Evolutionary conservation across 2,329 filamentous ascomycete species (phyloP).

Genomic region (Apiospora aurea): DNA sequence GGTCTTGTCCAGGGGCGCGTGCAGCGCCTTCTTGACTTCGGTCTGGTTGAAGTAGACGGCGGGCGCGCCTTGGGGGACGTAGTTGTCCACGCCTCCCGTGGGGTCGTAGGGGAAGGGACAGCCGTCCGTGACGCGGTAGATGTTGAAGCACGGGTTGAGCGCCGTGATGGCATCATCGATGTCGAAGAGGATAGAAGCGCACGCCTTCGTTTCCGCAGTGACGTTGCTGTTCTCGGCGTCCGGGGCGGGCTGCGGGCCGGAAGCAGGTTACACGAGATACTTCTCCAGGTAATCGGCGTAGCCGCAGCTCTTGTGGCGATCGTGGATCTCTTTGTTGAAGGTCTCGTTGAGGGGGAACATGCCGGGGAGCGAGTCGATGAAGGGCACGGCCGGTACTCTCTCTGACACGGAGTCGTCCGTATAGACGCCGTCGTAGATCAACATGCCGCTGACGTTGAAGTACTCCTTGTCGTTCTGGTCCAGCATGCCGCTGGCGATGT

Average conservation of each 20-base stretch:
- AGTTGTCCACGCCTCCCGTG: constrained; percentile 61
- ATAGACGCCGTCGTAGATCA: constrained; percentile 72
- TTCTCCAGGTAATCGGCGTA: constrained; percentile 62
- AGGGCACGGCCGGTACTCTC: constrained; percentile 57
- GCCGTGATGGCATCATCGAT: constrained; percentile 57
- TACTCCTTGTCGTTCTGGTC: constrained; percentile 53
- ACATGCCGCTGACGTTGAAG: constrained; percentile 57
- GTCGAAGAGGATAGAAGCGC: constrained; percentile 60
- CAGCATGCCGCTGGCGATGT: constrained; percentile 62
- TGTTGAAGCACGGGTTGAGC: constrained; percentile 73
- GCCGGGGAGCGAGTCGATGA: constrained; percentile 60
- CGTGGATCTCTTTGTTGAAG: constrained; percentile 60
- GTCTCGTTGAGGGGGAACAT: constrained; percentile 66
- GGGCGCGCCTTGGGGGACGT: constrained; percentile 68
- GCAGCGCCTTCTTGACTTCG: constrained; percentile 73
- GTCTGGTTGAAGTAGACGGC: constrained; percentile 74
- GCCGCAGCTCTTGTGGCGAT: constrained; percentile 59
- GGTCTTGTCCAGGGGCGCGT: constrained; percentile 59
- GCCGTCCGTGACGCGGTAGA: constrained; percentile 71
- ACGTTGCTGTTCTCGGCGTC: constrained; percentile 49
- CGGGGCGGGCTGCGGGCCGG: constrained; percentile 63
- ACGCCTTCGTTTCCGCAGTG: constrained; percentile 40
- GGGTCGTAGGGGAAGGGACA: constrained; percentile 73
- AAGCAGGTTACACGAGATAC: constrained; percentile 68
- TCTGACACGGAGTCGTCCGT: constrained; percentile 53